Evolutionary conservation across 2,329 filamentous ascomycete genomes (phyloP), one percentile per base, ranked within the genome.

Genomic region (Penicillium sp.): DNA sequence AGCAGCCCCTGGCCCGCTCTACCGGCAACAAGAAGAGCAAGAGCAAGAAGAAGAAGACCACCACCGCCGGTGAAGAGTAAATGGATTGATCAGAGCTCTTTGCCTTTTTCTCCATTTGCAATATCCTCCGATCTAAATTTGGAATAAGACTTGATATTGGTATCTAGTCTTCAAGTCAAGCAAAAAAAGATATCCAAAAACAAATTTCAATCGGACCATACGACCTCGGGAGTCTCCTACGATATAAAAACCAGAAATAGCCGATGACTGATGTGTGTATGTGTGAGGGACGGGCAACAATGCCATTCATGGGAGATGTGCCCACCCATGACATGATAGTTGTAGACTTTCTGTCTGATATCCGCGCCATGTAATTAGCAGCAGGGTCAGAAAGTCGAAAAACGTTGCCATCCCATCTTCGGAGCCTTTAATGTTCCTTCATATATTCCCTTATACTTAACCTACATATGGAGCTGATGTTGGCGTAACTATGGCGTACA

Each of bases 21-120:
- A 80, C 81, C 44, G 79, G 79, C 52, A 82, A 88, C 65, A 91
- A 91, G 80, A 92, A 93, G 75, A 93, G 92, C 74, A 92, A 92
- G 83, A 95, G 90, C 83, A 93, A 92, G 84, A 96, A 93, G 86
- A 92, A 90, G 85, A 81, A 89, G 83, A 64, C 72, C 42, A 68
- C 72, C 42, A 69, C 75, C 70, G 51, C 71, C 4, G 73, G 68
- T 47, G 74, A 78, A 21, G 75, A 79, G 69, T 80, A 77, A 70
- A 70, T 56, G 48, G 44, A 58, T 58, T 51, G 58, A 62, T 49
- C 50, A 53, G 50, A 61, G 52, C 53, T 57, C 47, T 39, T 53
- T 58, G 62, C 51, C 47, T 59, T 59, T 23, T 26, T 50, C 25
- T 27, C 19, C 62, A 61, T 59, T 51, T 61, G 57, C 56, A 60